Conservation (phyloP, 768 basidiomycete species). For the Panus rudis region DNA sequence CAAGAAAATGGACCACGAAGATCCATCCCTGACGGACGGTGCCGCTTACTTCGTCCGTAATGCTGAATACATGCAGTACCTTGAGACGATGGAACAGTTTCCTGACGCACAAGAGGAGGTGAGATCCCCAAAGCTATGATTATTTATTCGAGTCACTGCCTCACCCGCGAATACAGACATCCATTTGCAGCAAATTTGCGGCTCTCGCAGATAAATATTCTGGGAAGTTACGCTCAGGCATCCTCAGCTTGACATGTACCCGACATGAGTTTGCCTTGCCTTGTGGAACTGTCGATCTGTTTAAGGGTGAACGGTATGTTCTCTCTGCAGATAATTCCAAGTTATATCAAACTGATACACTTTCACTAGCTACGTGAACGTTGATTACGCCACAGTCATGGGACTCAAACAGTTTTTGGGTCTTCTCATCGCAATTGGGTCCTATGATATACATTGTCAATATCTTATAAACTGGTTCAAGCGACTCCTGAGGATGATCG, state of each 20-base stretch:
- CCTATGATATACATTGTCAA: constrained; percentile 24
- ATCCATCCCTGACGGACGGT: constrained; percentile 8
- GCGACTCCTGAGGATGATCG: no score
- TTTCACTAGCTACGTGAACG: constrained; percentile 6
- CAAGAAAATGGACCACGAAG: constrained; percentile 8
- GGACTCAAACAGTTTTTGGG: constrained; percentile 8
- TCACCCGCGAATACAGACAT: constrained; percentile 3
- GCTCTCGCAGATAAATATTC: constrained; percentile 10
- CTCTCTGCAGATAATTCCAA: background rate
- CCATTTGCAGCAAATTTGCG: constrained; percentile 13
- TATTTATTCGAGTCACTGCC: no score
- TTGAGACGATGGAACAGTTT: background rate
- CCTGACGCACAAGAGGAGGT: constrained; percentile 6
- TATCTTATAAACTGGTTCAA: constrained; percentile 11
- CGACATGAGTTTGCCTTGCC: constrained; percentile 12
- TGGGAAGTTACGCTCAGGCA: constrained; percentile 10
- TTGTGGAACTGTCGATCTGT: constrained; percentile 13
- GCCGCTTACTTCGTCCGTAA: constrained; percentile 11
- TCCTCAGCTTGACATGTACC: constrained; percentile 10
- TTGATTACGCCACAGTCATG: constrained; percentile 8
- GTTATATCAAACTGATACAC: background rate
- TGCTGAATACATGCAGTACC: constrained; percentile 3
- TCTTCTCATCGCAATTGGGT: constrained; percentile 4
- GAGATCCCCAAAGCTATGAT: no score
- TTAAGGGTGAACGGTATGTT: constrained; percentile 14